Base-by-base conservation (phyloP, 495 filamentous ascomycete genomes). In the Talaromyces wortmannii region DNA sequence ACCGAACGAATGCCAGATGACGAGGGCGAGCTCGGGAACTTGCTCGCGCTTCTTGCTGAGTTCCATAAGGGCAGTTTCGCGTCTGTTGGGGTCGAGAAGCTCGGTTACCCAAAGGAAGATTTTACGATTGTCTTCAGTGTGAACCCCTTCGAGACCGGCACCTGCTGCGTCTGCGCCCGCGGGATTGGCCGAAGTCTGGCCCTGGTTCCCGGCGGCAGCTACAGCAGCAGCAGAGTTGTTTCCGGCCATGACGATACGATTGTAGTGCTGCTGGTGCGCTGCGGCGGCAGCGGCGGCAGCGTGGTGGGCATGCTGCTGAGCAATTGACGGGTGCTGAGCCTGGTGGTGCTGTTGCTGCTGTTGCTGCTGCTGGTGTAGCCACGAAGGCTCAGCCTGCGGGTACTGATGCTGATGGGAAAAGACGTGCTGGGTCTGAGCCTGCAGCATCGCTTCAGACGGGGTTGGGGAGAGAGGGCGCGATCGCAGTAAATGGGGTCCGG, bases 1-100 rank as follows among this genome's bases (percentile, higher is more conserved):
- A 97, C 92, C 94, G 67, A 97, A 97, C 3, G 94, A 97, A 70
- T 99, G 92, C 94, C 94, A 99, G 52, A 99, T 82, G 48, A 99
- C 96, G 59, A 99, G 73, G 31, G 94, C 94, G 56, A 99, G 76
- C 70, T 99, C 94, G 13, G 94, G 91, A 13, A 99, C 95, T 69
- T 97, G 95, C 68, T 99, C 94, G 45, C 94, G 78, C 78, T 99
- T 99, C 78, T 99, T 99, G 76, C 92, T 97, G 45, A 99, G 78
- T 69, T 99, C 94, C 66, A 99, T 83, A 15, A 99, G 79, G 48
- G 94, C 95, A 0, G 87, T 84, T 72, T 99, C 94, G 51, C 94
- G 79, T 15, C 90, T 90, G 49, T 82, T 83, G 48, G 90, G 89
- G 64, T 91, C 92, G 61, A 97, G 80, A 45, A 97, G 77, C 65